Evolutionary conservation across 2,329 filamentous ascomycete genomes (phyloP), one percentile per base, ranked within the genome.

Genomic region (Zasmidium angulare): DNA sequence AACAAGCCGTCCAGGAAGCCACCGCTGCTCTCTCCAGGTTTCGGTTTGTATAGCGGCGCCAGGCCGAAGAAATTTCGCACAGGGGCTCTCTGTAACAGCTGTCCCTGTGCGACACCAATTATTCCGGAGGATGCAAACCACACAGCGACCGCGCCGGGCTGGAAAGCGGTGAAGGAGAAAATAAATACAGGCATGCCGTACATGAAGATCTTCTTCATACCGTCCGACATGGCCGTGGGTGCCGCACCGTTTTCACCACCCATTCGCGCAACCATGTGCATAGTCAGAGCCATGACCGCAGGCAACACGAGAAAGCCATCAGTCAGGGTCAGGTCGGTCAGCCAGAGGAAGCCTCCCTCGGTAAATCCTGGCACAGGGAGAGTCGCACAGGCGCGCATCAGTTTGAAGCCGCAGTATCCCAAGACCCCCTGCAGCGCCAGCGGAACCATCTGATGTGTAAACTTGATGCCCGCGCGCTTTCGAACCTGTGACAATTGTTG

Each of bases 291-390:
- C 71, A 75, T 74, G 49, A 71, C 20, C 11, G 67, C 46, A 12
- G 95, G 95, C 29, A 98, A 77, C 46, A 95, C 74, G 67, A 85
- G 93, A 68, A 82, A 88, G 0, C 95, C 93, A 74, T 99, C 95
- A 1, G 84, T 74, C 21, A 86, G 71, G 0, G 91, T 88, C 63
- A 99, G 76, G 73, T 98, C 89, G 1, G 79, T 76, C 66, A 98
- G 84, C 95, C 95, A 99, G 46, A 87, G 76, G 36, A 87, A 76
- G 2, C 90, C 88, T 29, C 89, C 90, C 1, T 77, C 78, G 67
- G 90, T 84, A 64, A 98, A 75, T 0, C 86, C 88, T 0, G 93
- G 93, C 3, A 97, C 91, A 2, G 93, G 93, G 50, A 98, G 78
- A 21, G 80, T 74, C 1, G 85, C 76, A 89, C 96, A 96, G 66